Percentiles rank a stretch among this genome's conserved stretches.
Conservation (phyloP, 306 rosid species). For the Vachellia pachyceras region DNA sequence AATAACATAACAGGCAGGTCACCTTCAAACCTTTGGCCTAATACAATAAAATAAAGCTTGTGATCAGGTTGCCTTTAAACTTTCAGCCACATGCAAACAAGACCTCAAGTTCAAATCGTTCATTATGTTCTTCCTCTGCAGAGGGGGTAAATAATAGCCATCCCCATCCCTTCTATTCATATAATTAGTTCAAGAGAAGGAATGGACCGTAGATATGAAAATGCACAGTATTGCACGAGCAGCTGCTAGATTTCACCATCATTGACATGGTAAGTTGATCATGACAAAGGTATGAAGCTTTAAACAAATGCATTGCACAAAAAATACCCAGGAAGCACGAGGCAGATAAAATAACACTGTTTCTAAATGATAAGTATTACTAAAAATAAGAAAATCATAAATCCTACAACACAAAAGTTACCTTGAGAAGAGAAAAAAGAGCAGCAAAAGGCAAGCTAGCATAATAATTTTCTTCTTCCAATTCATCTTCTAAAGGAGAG, state of each 20-base stretch:
- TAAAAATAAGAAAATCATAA: constrained; percentile 16
- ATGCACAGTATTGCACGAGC: background rate
- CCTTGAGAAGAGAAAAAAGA: constrained; percentile 86
- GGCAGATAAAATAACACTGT: background rate
- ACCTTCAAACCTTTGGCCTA: constrained; percentile 94
- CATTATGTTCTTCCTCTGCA: constrained; percentile 1
- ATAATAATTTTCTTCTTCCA: constrained; percentile 82
- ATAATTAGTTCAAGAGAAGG: background rate
- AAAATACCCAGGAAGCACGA: constrained; percentile 1
- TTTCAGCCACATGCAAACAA: constrained; percentile 11
- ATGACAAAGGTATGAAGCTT: constrained; percentile 10
- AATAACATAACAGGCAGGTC: constrained; percentile 87
- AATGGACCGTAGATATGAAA: background rate
- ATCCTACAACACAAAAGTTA: constrained; percentile 33
- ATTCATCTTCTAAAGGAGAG: constrained; percentile 64
- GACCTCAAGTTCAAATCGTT: constrained; percentile 27
- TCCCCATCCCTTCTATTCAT: background rate
- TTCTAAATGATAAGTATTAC: constrained; percentile 1
- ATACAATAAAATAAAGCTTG: constrained; percentile 25
- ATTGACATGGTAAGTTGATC: background rate
- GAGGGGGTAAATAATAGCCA: background rate
- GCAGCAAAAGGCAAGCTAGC: constrained; percentile 94
- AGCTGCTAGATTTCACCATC: constrained; percentile 32
- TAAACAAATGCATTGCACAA: background rate
- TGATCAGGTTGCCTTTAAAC: background rate